Percentiles rank a stretch among this genome's conserved stretches.
These are phyloP conservation scores for Lagerstroemia fauriei DNA, from an alignment of 441 rosid species.

Conservation along the genomic window DNA sequence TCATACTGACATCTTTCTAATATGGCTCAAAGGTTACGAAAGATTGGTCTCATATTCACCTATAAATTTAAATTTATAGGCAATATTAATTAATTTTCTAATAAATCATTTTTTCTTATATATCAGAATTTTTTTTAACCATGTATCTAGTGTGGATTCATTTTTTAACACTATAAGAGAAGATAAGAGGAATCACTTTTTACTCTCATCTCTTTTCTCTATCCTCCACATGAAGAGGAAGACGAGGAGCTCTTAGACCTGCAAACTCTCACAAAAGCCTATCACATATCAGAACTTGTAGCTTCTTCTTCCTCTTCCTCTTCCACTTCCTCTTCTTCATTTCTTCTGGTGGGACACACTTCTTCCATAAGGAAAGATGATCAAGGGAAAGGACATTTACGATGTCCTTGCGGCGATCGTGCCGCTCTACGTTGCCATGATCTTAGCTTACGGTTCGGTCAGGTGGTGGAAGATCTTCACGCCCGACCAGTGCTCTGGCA, in stretches of 20 bases:
- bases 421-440: constrained; percentile 83
- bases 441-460: constrained; percentile 76
- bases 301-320: neutral
- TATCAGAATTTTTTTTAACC: too few relatives aligned
- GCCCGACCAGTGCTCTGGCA: constrained; percentile 86
- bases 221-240: neutral
- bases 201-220: neutral
- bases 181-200: neutral
- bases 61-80: too few relatives aligned
- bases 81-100: too few relatives aligned
- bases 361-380: constrained; percentile 42
- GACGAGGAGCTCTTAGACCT: neutral
- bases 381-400: constrained; percentile 69
- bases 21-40: too few relatives aligned
- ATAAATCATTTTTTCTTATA: too few relatives aligned
- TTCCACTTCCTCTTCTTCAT: neutral
- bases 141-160: too few relatives aligned
- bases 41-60: too few relatives aligned
- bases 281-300: neutral
- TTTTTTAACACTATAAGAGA: neutral
- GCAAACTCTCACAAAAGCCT: neutral
- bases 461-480: constrained; percentile 89
- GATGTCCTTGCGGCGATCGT: constrained; percentile 84
- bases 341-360: neutral
- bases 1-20: too few relatives aligned